Base-by-base conservation (phyloP, 495 filamentous ascomycete species). In the Talaromyces stipitatus region DNA sequence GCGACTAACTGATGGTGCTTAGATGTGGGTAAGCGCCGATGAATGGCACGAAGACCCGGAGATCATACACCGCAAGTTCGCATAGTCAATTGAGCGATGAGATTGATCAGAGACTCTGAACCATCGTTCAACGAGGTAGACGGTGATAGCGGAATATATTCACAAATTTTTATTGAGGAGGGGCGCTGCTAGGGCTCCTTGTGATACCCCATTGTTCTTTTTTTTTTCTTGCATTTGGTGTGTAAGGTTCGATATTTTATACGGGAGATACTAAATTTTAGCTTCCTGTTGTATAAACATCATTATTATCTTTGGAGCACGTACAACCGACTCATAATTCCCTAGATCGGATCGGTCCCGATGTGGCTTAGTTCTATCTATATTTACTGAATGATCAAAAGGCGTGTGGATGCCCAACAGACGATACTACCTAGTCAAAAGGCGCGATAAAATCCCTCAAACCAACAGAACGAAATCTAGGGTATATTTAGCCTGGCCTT, bases 41-140 rank as follows among this genome's bases (percentile, higher is more conserved):
- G 94, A 97, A 74, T 99, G 92, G 92, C 95, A 99, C 66, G 94
- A 99, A 78, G 92, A 99, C 70, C 94, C 94, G 4, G 92, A 99
- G 61, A 89, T 97, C 60, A 97, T 99, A 68, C 92, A 97, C 73
- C 94, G 89, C 61, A 97, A 96, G 73, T 95, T 97, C 67, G 90
- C 89, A 58, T 97, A 46, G 10, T 36, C 11, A 24, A 12, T 23
- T 6, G 23, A 3, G 20, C 29, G 22, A 36, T 54, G 11, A 43
- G 12, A 36, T 38, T 3, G 29, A 32, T 26, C 14, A 12, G 52
- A 54, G 14, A 41, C 5, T 38, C 33, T 53, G 27, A n/a, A 18
- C n/a, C 4, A 18, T 11, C 10, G 24, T 53, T 27, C 29, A 33
- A 20, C 29, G 27, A 10, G 26, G 24, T 53, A 30, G 26, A 53